Base-by-base conservation (phyloP, 345 rosid genomes). In the Orychophragmus violaceus region DNA sequence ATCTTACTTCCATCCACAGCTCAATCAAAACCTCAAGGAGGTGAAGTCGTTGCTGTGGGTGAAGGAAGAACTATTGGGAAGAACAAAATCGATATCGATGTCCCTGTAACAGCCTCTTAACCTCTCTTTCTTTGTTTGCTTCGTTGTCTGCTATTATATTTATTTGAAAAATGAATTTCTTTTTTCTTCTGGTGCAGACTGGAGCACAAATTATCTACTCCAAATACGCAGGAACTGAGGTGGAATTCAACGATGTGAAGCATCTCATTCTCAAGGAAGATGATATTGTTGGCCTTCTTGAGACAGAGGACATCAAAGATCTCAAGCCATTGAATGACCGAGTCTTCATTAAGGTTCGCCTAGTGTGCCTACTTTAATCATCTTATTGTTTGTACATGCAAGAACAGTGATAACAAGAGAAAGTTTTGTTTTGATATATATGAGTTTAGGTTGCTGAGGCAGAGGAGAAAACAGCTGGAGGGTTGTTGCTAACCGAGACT, bases 381-480 rank as follows among this genome's bases (percentile, higher is more conserved):
- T 56, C 48, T 46, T 33, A 46, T 33, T 27, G 33, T 30, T 39
- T 64, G 29, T 17, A 11, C 23, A 19, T 2, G 13, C 22, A 22
- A 10, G 29, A 41, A 33, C 12, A 42, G 14, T 19, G 29, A 23
- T 62, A 62, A 54, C 41, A 8, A 42, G 37, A 32, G 65, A 27
- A 59, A 17, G 5, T 25, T 62, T 17, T 53, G n/a, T 19, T 28
- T 39, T 10, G 10, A 41, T 16, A 55, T 29, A 30, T 27, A 36
- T 56, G 60, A 79, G 64, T 35, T 52, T 70, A 94, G 99, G 81
- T 95, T 58, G 93, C 88, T 37, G 91, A 85, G 76, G 95, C 96
- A 2, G 95, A 95, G 84, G 87, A 83, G 81, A 91, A 83, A 76
- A 95, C 97, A 68, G 83, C 99, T 14, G 99, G 97, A 64, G 99